Evolutionary conservation across 164 flowering plant genomes (phyloP), one percentile per base, ranked within the genome.

Genomic region (Piper longum): DNA sequence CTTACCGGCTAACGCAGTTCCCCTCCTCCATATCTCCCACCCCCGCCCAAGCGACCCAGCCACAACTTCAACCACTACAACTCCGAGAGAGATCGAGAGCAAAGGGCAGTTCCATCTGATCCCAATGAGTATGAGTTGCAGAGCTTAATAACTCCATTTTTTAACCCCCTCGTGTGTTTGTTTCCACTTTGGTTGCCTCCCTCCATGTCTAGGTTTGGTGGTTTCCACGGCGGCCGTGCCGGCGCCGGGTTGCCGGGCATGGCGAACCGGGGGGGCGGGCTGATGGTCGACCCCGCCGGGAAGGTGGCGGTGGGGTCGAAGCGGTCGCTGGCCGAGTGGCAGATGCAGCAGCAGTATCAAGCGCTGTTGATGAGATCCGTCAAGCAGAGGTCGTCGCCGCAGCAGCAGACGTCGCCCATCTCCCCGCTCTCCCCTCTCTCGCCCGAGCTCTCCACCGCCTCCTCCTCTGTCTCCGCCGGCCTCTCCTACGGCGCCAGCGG

Each of bases 351-450:
- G 54, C 71, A 62, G 13, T 72, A 72, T 48, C 72, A 45, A 6
- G 65, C n/a, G 60, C 69, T 18, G 64, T 41, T 72, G 64, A 76
- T 73, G 13, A 73, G 97, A 57, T 83, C 87, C 6, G 91, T 89
- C 36, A 89, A 85, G 74, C 88, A 76, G 45, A 74, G 87, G 65
- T 65, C 16, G 36, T 1, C 36, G 1, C 36, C 36, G 36, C 36
- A 26, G 54, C 74, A 78, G 12, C 78, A 78, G 11, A 48, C 52
- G 11, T 48, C 52, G 52, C 85, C 88, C 1, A 73, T 83, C 1
- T 81, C 95, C 8, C 73, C 36, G 26, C 74, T 80, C 3, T 77
- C 86, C 5, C 78, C 80, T 17, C 43, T 69, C 41, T 72, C 76
- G 36, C 66, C 76, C 1, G 73, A 73, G 3, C 60, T 67, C 19